phyloP scores from a whole-genome alignment of 2,329 filamentous ascomycete species.

The Ceratocystis diversiconidia region DNA sequence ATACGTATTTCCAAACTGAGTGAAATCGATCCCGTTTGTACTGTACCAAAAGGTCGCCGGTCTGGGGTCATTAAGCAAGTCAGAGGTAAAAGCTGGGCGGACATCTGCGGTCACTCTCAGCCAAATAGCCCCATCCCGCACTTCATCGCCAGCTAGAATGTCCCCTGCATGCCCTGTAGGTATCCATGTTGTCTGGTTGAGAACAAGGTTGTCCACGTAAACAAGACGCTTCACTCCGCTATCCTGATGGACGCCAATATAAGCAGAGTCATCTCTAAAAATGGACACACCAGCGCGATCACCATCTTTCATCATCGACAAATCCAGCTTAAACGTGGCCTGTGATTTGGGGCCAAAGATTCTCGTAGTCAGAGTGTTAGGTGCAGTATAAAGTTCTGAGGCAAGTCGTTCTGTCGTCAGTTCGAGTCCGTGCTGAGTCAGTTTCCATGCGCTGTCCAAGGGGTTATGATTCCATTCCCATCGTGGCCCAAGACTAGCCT shows the following conservation, averaged over 20 bases:
- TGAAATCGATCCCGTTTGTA: slow-evolving; percentile 29
- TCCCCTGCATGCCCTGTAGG: slow-evolving; percentile 13
- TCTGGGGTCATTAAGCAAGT: slow-evolving; percentile 8
- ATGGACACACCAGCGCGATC: slow-evolving; percentile 37
- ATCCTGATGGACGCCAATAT: slow-evolving; percentile 34
- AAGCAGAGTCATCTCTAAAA: slow-evolving; percentile 39
- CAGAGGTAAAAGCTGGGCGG: slow-evolving; percentile 16
- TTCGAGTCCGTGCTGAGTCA: slow-evolving; percentile 28
- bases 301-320: slow-evolving; percentile 33
- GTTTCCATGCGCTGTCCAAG: slow-evolving; percentile 32
- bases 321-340: slow-evolving; percentile 37
- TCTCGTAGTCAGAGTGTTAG: slow-evolving; percentile 34
- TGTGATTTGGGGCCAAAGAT: slow-evolving; percentile 32
- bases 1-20: slow-evolving; percentile 26
- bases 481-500: slow-evolving; percentile 23
- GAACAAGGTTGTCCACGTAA: slow-evolving; percentile 23
- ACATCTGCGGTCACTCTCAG: slow-evolving; percentile 21
- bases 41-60: slow-evolving; percentile 28
- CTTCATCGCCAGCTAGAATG: slow-evolving; percentile 23
- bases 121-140: slow-evolving; percentile 21
- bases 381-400: slow-evolving; percentile 32
- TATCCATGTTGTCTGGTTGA: neutral
- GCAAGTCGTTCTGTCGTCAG: slow-evolving; percentile 38
- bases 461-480: slow-evolving; percentile 52
- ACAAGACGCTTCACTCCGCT: slow-evolving; percentile 23